These are phyloP conservation scores for Termitomyces titanicus DNA, from an alignment of 768 basidiomycete genomes.

Conservation along the genomic window DNA sequence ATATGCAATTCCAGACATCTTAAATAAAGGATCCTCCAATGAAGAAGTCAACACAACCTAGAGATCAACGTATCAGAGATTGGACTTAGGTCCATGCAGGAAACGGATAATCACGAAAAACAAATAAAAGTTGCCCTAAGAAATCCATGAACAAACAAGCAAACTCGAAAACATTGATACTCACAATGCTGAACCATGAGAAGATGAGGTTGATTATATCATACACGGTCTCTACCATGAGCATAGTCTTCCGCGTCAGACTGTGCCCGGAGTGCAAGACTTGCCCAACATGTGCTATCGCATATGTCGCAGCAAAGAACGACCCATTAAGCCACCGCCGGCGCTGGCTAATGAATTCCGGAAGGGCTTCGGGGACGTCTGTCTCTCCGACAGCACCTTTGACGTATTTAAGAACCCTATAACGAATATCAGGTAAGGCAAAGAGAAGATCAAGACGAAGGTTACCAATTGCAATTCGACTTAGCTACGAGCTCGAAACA, in stretches of 20 bases:
- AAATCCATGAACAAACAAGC: background rate
- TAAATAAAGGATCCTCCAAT: slow-evolving; percentile 70
- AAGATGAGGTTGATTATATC: slow-evolving; percentile 86
- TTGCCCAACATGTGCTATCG: slow-evolving; percentile 83
- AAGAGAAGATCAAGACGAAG: slow-evolving; percentile 3
- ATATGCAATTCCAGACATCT: slow-evolving; percentile 58
- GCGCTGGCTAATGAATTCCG: slow-evolving; percentile 92
- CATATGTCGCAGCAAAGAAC: slow-evolving; percentile 93
- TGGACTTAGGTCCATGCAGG: background rate
- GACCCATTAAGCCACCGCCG: slow-evolving; percentile 90
- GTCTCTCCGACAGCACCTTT: slow-evolving; percentile 91
- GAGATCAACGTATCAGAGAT: background rate
- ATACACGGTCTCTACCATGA: slow-evolving; percentile 83
- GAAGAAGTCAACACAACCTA: slow-evolving; percentile 88
- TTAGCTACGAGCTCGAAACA: slow-evolving; percentile 82
- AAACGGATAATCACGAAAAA: slow-evolving; percentile 69
- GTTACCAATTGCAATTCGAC: slow-evolving; percentile 72
- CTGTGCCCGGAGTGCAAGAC: slow-evolving; percentile 82
- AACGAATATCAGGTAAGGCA: slow-evolving; percentile 2
- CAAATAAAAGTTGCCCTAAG: slow-evolving; percentile 88
- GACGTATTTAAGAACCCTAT: slow-evolving; percentile 94
- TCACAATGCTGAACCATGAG: slow-evolving; percentile 89
- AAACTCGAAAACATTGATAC: slow-evolving; percentile 23
- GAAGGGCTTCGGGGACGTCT: slow-evolving; percentile 88
- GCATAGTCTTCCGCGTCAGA: slow-evolving; percentile 60